Percentiles rank a stretch among this genome's conserved stretches.
Evolutionary conservation across 2,329 filamentous ascomycete genomes (phyloP).

Genomic region (Pseudogymnoascus verrucosus): DNA sequence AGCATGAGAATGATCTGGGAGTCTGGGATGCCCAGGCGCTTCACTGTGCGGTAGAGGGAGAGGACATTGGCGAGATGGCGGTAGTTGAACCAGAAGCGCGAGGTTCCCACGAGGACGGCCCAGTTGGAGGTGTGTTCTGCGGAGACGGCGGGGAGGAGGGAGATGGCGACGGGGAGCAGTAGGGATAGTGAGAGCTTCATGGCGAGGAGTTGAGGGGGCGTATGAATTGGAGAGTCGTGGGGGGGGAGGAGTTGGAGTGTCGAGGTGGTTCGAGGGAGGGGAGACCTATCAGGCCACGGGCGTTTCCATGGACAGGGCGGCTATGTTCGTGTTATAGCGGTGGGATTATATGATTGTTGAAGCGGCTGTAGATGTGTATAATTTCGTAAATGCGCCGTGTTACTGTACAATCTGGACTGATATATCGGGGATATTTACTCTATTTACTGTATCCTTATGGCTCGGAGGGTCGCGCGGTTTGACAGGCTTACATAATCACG

Average conservation of each 20-base stretch:
- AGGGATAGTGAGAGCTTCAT: constrained; percentile 48
- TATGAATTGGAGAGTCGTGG: background rate
- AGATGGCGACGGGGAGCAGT: constrained; percentile 40
- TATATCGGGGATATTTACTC: background rate
- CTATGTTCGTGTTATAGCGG: background rate
- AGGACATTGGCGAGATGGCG: constrained; percentile 96
- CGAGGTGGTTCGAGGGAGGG: background rate
- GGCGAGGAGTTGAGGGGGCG: constrained; percentile 10
- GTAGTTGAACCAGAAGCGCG: constrained; percentile 99
- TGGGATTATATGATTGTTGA: background rate
- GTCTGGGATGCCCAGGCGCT: constrained; percentile 93
- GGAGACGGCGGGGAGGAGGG: constrained; percentile 28
- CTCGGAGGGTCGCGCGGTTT: background rate
- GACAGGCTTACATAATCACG: background rate
- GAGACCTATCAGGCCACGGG: background rate
- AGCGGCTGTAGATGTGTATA: too few relatives aligned
- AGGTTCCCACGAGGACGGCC: constrained; percentile 97
- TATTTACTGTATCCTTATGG: background rate
- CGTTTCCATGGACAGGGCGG: background rate
- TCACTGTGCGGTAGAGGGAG: constrained; percentile 95
- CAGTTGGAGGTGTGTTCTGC: constrained; percentile 95
- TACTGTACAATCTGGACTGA: background rate
- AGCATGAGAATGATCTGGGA: constrained; percentile 99
- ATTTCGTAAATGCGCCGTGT: background rate
- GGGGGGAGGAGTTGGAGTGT: background rate